phyloP scores from a whole-genome alignment of 2,329 filamentous ascomycete species.

The Stagonosporopsis chrysanthemi region DNA sequence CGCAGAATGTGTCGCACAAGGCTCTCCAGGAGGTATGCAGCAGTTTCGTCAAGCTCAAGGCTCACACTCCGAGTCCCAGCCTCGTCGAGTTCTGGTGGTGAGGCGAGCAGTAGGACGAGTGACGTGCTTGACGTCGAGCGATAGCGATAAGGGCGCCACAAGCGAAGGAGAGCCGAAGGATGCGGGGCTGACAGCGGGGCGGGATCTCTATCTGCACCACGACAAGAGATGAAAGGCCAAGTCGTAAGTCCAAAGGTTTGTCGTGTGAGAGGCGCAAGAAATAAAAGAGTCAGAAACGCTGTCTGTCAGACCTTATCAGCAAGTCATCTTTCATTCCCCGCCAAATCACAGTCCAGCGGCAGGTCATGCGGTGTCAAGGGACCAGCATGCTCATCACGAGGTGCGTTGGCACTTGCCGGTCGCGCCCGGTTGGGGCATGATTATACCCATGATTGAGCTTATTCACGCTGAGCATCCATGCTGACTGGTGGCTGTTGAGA shows the following conservation, averaged over 20 bases:
- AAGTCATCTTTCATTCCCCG: neutral
- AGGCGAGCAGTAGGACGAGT: constrained; percentile 24
- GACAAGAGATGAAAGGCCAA: neutral
- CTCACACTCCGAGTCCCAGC: constrained; percentile 11
- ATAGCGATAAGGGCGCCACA: constrained; percentile 40
- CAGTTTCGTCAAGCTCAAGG: neutral
- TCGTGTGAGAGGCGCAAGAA: neutral
- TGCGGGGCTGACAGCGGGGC: constrained; percentile 15
- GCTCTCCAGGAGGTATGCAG: constrained; percentile 5
- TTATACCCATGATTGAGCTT: constrained; percentile 2
- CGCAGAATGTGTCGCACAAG: neutral
- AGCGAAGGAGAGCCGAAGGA: constrained; percentile 21
- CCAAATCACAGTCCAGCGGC: constrained; percentile 15
- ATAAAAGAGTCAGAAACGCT: neutral
- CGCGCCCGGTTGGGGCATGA: constrained; percentile 6
- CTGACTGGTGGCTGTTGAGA: neutral
- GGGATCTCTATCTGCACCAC: constrained; percentile 1
- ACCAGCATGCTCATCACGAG: constrained; percentile 29
- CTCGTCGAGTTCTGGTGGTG: constrained; percentile 17
- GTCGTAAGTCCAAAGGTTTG: neutral
- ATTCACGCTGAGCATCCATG: neutral
- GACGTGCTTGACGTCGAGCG: constrained; percentile 31
- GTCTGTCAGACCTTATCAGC: neutral
- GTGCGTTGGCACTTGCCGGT: constrained; percentile 31
- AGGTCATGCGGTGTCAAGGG: constrained; percentile 28